A percentile compares a stretch with the other conserved stretches of the same genome.
Conservation (phyloP, 2,329 filamentous ascomycete genomes). For the Parafenestella ontariensis region DNA sequence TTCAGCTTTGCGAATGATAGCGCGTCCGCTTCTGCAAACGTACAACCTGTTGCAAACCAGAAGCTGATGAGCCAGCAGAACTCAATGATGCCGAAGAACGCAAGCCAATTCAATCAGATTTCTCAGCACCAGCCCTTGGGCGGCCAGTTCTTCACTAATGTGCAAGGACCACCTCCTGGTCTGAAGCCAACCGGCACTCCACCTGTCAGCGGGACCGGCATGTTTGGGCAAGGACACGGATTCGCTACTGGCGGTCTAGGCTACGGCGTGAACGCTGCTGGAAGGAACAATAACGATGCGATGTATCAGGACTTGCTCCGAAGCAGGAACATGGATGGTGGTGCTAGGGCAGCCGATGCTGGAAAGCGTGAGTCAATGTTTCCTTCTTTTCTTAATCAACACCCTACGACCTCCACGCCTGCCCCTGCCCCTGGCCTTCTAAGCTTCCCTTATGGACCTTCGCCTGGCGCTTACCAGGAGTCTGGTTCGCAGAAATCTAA, state of each 20-base stretch:
- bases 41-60: conserved; percentile 80
- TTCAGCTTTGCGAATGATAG: conserved; percentile 86
- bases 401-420: conserved; percentile 80
- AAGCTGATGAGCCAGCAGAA: conserved; percentile 84
- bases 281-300: conserved; percentile 79
- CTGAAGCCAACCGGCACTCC: conserved; percentile 95
- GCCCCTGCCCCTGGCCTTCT: conserved; percentile 90
- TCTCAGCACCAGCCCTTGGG: conserved; percentile 61
- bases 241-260: conserved; percentile 74
- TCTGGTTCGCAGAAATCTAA: conserved; percentile 92
- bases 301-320: conserved; percentile 80
- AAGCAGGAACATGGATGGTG: conserved; percentile 65
- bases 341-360: conserved; percentile 78
- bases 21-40: conserved; percentile 64
- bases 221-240: conserved; percentile 88
- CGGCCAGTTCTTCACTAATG: conserved; percentile 80
- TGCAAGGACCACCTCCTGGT: conserved; percentile 92
- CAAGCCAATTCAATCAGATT: conserved; percentile 58
- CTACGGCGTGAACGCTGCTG: conserved; percentile 66
- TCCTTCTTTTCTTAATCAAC: conserved; percentile 89
- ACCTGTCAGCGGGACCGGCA: conserved; percentile 76
- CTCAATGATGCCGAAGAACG: conserved; percentile 75
- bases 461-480: conserved; percentile 87
- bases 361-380: conserved; percentile 99
- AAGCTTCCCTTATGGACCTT: conserved; percentile 88